A percentile compares a stretch with the other conserved stretches of the same genome.
These are phyloP conservation scores for Curvularia sp. DNA, from an alignment of 2,329 filamentous ascomycete genomes.

Conservation along the genomic window DNA sequence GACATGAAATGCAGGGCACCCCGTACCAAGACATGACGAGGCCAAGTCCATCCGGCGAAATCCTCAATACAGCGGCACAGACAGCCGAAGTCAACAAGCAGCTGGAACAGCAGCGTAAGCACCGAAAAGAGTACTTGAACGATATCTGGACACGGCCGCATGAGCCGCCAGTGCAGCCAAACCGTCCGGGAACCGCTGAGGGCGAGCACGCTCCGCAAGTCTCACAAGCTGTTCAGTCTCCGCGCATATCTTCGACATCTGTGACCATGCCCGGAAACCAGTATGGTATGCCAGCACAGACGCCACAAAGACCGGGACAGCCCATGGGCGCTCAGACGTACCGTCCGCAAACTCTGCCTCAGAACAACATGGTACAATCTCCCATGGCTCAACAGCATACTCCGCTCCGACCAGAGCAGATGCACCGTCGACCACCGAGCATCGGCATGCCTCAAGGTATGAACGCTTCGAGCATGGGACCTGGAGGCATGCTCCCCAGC, in stretches of 20 bases:
- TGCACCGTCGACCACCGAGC: slow-evolving; percentile 71
- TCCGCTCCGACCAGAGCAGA: slow-evolving; percentile 64
- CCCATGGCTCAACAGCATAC: slow-evolving; percentile 74
- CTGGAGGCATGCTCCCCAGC: slow-evolving; percentile 48
- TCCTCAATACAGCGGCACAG: slow-evolving; percentile 85
- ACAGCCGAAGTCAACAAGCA: slow-evolving; percentile 90
- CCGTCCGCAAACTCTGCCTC: slow-evolving; percentile 73
- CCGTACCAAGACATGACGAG: slow-evolving; percentile 84
- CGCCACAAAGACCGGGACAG: slow-evolving; percentile 64
- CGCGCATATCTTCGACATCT: slow-evolving; percentile 65
- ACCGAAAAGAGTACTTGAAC: slow-evolving; percentile 80
- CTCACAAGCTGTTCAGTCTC: slow-evolving; percentile 57
- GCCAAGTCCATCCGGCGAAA: slow-evolving; percentile 75
- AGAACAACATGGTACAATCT: slow-evolving; percentile 75
- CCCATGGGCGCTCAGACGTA: slow-evolving; percentile 72
- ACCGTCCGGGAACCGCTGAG: slow-evolving; percentile 50
- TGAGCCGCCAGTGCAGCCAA: slow-evolving; percentile 70
- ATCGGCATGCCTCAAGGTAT: slow-evolving; percentile 36
- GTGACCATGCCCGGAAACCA: slow-evolving; percentile 63
- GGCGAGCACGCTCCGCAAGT: slow-evolving; percentile 51
- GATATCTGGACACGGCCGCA: slow-evolving; percentile 84
- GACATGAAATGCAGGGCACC: slow-evolving; percentile 87
- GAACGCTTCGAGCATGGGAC: slow-evolving; percentile 45
- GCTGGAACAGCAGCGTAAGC: slow-evolving; percentile 79
- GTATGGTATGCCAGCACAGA: slow-evolving; percentile 65